Conservation (phyloP, 306 rosid genomes). For the Ormosia semicastrata region DNA sequence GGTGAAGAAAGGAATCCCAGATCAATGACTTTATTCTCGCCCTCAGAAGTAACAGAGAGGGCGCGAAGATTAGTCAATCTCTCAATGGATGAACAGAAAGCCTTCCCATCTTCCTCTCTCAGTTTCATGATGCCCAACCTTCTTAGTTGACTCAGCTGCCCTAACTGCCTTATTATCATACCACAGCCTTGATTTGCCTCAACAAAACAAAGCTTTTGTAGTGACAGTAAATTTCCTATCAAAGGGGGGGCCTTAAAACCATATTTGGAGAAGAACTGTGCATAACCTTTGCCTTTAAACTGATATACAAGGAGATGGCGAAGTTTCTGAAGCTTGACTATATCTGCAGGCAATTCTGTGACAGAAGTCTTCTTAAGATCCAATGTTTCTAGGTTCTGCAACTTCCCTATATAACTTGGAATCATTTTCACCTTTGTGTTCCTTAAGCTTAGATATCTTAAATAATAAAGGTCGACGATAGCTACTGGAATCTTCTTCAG, state of each 20-base stretch:
- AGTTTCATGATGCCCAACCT: slow-evolving; percentile 40
- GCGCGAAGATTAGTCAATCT: slow-evolving; percentile 41
- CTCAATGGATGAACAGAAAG: slow-evolving; percentile 43
- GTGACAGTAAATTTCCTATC: slow-evolving; percentile 42
- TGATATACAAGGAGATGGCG: slow-evolving; percentile 52
- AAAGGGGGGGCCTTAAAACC: slow-evolving; percentile 33
- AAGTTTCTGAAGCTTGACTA: slow-evolving; percentile 44
- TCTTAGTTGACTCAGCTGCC: slow-evolving; percentile 43
- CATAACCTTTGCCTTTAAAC: slow-evolving; percentile 23
- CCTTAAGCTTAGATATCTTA: slow-evolving; percentile 49
- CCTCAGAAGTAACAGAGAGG: slow-evolving; percentile 34
- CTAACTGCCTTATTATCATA: slow-evolving; percentile 33
- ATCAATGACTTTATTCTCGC: slow-evolving; percentile 39
- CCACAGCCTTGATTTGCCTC: slow-evolving; percentile 44
- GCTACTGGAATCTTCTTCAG: slow-evolving; percentile 38
- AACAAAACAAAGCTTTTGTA: slow-evolving; percentile 53
- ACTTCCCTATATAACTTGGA: slow-evolving; percentile 46
- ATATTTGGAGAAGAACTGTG: slow-evolving; percentile 33
- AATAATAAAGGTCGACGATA: slow-evolving; percentile 25
- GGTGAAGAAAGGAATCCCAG: slow-evolving; percentile 39
- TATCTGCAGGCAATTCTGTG: slow-evolving; percentile 51
- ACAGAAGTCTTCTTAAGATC: slow-evolving; percentile 44
- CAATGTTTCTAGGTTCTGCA: slow-evolving; percentile 49
- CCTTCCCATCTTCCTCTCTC: slow-evolving; percentile 45
- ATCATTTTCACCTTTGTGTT: slow-evolving; percentile 42